Percentiles rank a stretch among this genome's conserved stretches.
These are phyloP conservation scores for Dendrobium nobile DNA, from an alignment of 106 monocot species.

Conservation along the genomic window DNA sequence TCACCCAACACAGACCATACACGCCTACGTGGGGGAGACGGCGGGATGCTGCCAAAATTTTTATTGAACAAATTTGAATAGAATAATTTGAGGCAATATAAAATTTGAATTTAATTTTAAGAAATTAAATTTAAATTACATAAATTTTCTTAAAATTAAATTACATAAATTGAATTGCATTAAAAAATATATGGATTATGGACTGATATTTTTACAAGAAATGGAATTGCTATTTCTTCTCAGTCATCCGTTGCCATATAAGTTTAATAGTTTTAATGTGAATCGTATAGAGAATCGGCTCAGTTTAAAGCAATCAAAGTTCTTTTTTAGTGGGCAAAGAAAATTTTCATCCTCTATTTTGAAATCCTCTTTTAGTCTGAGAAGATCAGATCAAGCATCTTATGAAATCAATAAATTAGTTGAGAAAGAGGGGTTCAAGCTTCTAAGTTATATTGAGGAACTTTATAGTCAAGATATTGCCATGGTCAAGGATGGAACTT, in stretches of 20 bases:
- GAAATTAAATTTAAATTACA: too few species aligned
- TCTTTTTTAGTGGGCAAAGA: conserved; percentile 10
- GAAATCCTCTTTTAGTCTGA: conserved; percentile 1
- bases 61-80: too few species aligned
- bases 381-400: not conserved
- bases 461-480: conserved; percentile 3
- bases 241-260: conserved; percentile 20
- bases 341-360: conserved; percentile 7
- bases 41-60: too few species aligned
- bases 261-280: conserved; percentile 8
- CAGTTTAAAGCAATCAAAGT: conserved; percentile 8
- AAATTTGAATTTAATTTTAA: too few species aligned
- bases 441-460: conserved; percentile 20
- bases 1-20: too few species aligned
- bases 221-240: conserved; percentile 45
- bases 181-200: not conserved
- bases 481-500: not conserved
- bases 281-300: conserved; percentile 15
- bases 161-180: too few species aligned
- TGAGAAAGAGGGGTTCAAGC: conserved; percentile 16
- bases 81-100: too few species aligned
- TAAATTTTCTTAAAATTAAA: too few species aligned
- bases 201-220: not conserved
- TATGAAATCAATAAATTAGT: conserved; percentile 8
- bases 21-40: too few species aligned